Base-by-base conservation (phyloP, 2,329 filamentous ascomycete species). In the Nemania bipapillata region DNA sequence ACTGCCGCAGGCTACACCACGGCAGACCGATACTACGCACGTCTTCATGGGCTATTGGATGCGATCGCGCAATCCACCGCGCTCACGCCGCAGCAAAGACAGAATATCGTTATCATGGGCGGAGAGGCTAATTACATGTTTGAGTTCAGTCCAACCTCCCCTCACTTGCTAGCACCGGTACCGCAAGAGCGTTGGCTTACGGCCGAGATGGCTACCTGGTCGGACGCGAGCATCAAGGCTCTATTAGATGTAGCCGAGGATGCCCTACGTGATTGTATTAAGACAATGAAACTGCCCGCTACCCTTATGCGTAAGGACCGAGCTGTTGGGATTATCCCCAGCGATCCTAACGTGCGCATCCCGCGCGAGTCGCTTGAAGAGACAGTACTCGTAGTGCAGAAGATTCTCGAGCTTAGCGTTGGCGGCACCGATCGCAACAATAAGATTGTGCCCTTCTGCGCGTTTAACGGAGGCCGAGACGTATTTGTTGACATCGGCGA, bases 401-500 rank as follows among this genome's bases (percentile, higher is more conserved):
- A 96, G 79, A 94, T 93, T 56, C 86, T 99, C 4, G 95, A 98
- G 80, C 87, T 94, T 74, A 92, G 90, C 47, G 83, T 87, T 0
- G 91, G 91, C 32, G 91, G 73, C 59, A 47, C 66, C 74, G 73
- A 74, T 63, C 73, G 70, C 68, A 70, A 71, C 61, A 76, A 74
- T 70, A 70, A 72, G 24, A 75, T 68, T 26, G 83, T 99, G 35
- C 96, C 96, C 0, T 99, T 98, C 78, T 99, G 96, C 78, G 96
- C 96, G 24, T 99, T 99, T 84, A 99, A 99, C 80, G 96, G 95
- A 62, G 96, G 96, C 11, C 95, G 96, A 70, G 96, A 99, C 79
- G 94, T 98, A 49, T 99, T 99, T 81, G 94, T 99, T 62, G 96
- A 99, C 79, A 97, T 99, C 77, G 96, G 96, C 64, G 96, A 99